Percentiles rank a stretch among this genome's conserved stretches.
phyloP scores from a whole-genome alignment of 2,329 filamentous ascomycete species.

The Trichoderma sp. region DNA sequence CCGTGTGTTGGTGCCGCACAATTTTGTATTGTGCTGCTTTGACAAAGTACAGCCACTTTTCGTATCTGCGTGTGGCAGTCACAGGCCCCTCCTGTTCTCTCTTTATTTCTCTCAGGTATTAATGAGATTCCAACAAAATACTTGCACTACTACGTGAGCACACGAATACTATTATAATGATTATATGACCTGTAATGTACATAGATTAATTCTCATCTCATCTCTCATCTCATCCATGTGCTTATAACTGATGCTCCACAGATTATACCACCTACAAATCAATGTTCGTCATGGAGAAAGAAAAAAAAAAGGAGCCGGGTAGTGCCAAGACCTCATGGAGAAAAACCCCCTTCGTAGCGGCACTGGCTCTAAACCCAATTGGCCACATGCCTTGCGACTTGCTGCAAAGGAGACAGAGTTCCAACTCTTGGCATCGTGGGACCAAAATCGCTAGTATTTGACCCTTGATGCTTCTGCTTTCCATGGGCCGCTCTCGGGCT shows the following conservation, averaged over 20 bases:
- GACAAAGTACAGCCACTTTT: too few species aligned
- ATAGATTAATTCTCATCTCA: neutral
- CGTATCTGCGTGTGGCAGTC: neutral
- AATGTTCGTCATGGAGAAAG: neutral
- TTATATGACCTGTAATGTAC: neutral
- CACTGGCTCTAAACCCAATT: constrained; percentile 19
- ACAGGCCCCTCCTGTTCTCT: neutral
- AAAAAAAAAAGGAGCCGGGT: constrained; percentile 4
- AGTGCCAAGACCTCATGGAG: constrained; percentile 18
- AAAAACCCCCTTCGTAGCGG: constrained; percentile 11
- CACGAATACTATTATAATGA: neutral
- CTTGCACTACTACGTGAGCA: neutral
- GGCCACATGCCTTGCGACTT: constrained; percentile 6
- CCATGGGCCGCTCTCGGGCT: neutral
- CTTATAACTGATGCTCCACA: neutral
- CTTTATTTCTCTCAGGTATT: too few species aligned
- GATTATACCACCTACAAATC: neutral
- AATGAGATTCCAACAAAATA: too few species aligned
- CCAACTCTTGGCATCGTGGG: constrained; percentile 17
- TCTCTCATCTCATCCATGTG: neutral
- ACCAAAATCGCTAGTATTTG: constrained; percentile 12
- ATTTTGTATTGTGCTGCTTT: neutral
- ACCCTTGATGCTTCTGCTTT: constrained; percentile 1
- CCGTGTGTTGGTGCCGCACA: neutral
- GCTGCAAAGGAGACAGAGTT: neutral